Evolutionary conservation across 2,329 filamentous ascomycete species (phyloP), one percentile per base, ranked within the genome.

Genomic region (Aureobasidium sp.): DNA sequence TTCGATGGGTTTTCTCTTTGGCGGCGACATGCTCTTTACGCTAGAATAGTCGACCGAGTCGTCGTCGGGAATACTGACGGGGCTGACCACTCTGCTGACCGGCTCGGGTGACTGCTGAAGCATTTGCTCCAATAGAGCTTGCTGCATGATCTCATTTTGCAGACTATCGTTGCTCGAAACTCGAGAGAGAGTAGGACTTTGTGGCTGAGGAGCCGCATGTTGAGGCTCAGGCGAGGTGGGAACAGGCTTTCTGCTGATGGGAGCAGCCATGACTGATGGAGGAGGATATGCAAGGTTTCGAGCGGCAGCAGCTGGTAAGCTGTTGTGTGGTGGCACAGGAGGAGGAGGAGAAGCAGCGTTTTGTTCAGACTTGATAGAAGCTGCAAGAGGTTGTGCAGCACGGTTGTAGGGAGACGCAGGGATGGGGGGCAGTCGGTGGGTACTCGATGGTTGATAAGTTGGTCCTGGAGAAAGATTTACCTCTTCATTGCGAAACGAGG

Each of bases 21-120:
- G 41, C 51, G 76, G 78, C 49, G 65, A 76, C 70, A 62, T 74
- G 74, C 64, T 73, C 68, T 65, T 68, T 25, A 86, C 87, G 73
- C 89, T 94, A 7, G 89, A 88, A 74, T 93, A 93, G 71, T 93
- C 89, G 0, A 89, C 79, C 5, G 83, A 83, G 8, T 86, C 87
- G 37, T 79, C 80, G 37, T 82, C 80, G 64, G 89, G 87, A 63
- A 84, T 80, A 45, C 78, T 82, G 79, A 82, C 41, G 22, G 60
- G 51, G 27, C 34, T 60, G 9, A 25, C 2, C 17, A 34, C 44
- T 51, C 70, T 66, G 68, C 70, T 65, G 15, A 51, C 47, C 12
- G 64, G 59, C 14, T 65, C 65, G 70, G 62, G 69, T 53, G 61
- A 73, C 57, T 68, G 62, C 45, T 71, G 65, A 41, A 74, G 62